Conservation (phyloP, 495 filamentous ascomycete genomes). For the Aspergillus funiculosus region DNA sequence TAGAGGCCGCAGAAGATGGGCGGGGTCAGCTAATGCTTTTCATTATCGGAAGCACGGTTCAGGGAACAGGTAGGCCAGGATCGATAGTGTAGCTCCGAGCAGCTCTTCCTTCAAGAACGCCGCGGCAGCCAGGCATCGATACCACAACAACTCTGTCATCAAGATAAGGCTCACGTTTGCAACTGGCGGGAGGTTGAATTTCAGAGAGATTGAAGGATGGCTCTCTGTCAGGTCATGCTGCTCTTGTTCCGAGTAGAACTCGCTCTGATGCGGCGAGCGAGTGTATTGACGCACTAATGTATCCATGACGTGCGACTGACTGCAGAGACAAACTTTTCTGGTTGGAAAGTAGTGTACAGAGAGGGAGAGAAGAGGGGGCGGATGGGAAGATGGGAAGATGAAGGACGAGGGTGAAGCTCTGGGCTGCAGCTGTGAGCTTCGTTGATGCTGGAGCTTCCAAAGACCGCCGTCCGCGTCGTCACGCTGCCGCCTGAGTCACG, state of each 20-base stretch:
- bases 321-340: conserved; percentile 9
- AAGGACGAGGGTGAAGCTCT: conserved; percentile 16
- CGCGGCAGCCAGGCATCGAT: not conserved
- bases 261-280: conserved; percentile 63
- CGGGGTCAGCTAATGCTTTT: conserved; percentile 1
- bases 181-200: conserved; percentile 92
- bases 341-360: conserved; percentile 1
- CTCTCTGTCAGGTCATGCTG: conserved; percentile 64
- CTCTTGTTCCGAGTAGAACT: conserved; percentile 67
- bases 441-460: conserved; percentile 33
- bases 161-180: conserved; percentile 60
- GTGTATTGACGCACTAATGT: conserved; percentile 86
- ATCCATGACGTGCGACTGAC: conserved; percentile 61
- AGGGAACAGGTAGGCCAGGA: not conserved
- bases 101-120: not conserved
- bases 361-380: not conserved
- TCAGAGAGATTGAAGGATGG: conserved; percentile 69
- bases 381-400: conserved; percentile 17
- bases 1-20: not conserved
- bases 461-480: conserved; percentile 38
- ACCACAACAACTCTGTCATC: not conserved
- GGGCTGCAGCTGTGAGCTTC: conserved; percentile 16
- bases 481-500: conserved; percentile 42
- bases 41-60: not conserved
- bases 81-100: not conserved